Conservation (phyloP, 192 early-diverging fungal genomes). For the Endogone sp. region DNA sequence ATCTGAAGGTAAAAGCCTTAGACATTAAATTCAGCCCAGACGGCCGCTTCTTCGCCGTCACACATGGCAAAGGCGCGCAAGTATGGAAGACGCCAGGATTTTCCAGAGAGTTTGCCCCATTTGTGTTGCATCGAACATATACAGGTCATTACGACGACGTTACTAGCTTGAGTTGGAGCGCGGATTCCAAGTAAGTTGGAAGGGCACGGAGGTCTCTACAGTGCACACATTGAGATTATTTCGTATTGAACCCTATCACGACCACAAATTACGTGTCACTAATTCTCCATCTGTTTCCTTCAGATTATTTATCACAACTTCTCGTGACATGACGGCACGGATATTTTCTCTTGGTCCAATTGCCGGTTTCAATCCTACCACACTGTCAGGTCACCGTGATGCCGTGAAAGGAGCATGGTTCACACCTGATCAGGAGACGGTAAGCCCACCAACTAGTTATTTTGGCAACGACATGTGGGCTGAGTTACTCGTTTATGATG, state of each 20-base stretch:
- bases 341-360: slow-evolving; percentile 68
- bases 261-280: too few relatives aligned
- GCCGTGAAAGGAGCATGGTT: slow-evolving; percentile 85
- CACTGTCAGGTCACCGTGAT: slow-evolving; percentile 83
- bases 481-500: neutral
- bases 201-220: neutral
- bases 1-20: slow-evolving; percentile 78
- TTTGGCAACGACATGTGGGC: slow-evolving; percentile 16
- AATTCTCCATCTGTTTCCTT: neutral
- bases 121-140: slow-evolving; percentile 77
- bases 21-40: slow-evolving; percentile 92
- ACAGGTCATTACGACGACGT: slow-evolving; percentile 88
- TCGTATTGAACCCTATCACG: neutral
- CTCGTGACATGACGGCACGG: slow-evolving; percentile 81
- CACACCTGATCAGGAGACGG: slow-evolving; percentile 49
- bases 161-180: slow-evolving; percentile 77
- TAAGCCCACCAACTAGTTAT: neutral
- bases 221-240: neutral
- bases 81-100: slow-evolving; percentile 93
- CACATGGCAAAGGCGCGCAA: slow-evolving; percentile 79
- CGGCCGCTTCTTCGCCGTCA: slow-evolving; percentile 83
- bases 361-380: slow-evolving; percentile 67
- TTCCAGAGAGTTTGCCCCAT: slow-evolving; percentile 88
- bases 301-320: slow-evolving; percentile 49
- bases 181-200: slow-evolving; percentile 68